Percentiles rank a stretch among this genome's conserved stretches.
Evolutionary conservation across 1,139 yeast genomes (phyloP).

Genomic region (Pichia norvegensis): DNA sequence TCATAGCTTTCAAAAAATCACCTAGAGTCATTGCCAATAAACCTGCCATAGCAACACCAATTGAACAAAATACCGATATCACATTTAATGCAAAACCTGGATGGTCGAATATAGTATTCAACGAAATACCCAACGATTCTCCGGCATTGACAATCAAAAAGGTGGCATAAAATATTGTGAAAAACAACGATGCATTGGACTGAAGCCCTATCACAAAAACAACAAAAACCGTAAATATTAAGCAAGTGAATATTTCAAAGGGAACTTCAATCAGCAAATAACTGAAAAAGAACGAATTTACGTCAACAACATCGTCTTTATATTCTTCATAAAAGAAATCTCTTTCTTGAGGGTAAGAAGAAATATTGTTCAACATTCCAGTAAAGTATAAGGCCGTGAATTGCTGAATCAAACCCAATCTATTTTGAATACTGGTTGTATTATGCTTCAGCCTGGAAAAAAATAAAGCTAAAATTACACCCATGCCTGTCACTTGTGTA

Average conservation of each 20-base stretch:
- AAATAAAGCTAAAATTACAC: conserved; percentile 57
- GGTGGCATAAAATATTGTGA: conserved; percentile 51
- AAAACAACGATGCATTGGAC: conserved; percentile 59
- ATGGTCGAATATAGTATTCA: conserved; percentile 66
- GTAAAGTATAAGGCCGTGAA: conserved; percentile 64
- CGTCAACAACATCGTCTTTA: conserved; percentile 65
- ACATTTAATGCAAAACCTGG: conserved; percentile 75
- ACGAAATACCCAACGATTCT: conserved; percentile 73
- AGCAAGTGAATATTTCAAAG: conserved; percentile 53
- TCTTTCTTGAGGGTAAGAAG: conserved; percentile 68
- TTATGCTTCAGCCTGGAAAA: conserved; percentile 61
- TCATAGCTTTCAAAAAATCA: conserved; percentile 55
- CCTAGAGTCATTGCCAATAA: conserved; percentile 74
- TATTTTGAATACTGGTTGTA: conserved; percentile 52
- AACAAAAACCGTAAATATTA: conserved; percentile 52
- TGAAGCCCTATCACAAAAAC: conserved; percentile 71
- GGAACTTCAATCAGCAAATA: conserved; percentile 70
- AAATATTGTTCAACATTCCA: conserved; percentile 71
- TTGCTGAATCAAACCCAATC: conserved; percentile 73
- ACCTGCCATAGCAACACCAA: conserved; percentile 84
- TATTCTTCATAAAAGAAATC: conserved; percentile 73
- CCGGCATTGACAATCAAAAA: conserved; percentile 62
- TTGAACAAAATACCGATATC: conserved; percentile 52
- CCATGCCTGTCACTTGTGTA: conserved; percentile 61
- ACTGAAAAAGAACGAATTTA: conserved; percentile 54